Base-by-base conservation (phyloP, 2,329 filamentous ascomycete genomes). In the Aspergillus sp. region DNA sequence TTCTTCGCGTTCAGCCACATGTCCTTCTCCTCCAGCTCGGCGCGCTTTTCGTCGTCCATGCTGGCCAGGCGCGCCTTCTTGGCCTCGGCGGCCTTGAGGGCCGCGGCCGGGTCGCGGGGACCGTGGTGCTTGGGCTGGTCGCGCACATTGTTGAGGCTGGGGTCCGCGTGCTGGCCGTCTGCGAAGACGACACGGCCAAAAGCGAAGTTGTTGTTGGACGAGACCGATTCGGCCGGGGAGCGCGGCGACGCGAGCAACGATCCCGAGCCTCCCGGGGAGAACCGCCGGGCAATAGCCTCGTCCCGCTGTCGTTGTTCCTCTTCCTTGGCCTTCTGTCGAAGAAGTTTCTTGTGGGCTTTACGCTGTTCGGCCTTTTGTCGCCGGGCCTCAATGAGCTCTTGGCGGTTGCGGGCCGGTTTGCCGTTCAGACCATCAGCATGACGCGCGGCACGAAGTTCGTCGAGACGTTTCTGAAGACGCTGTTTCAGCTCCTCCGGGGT, bases 111-210 rank as follows among this genome's bases (percentile, higher is more conserved):
- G 71, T 99, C 94, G 52, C 87, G 88, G 1, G 91, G 88, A 0
- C 92, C 92, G 73, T 89, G 91, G 71, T 85, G 87, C 76, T 88
- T 90, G 65, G 82, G 83, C 56, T 84, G 81, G 49, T 87, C 86
- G 14, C 89, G 73, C 16, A 88, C 75, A 41, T 76, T 76, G 4
- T 78, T 77, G 16, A 89, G 79, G 52, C 87, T 85, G 55, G 89
- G 83, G 47, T 93, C 89, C 45, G 95, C 80, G 57, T 88, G 82
- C 47, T 90, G 83, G 36, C 93, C 93, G 67, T 97, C 93, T 4
- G 84, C 84, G 69, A 97, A 99, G 10, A 90, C 86, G n/a, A 99
- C 86, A 32, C 90, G 87, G 29, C 92, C 91, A 71, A 97, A 99
- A 5, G 90, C 85, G 69, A 96, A 95, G 75, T 87, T 89, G 66